Base-by-base conservation (phyloP, 805 yeast species). In the Brettanomyces custersianus region DNA sequence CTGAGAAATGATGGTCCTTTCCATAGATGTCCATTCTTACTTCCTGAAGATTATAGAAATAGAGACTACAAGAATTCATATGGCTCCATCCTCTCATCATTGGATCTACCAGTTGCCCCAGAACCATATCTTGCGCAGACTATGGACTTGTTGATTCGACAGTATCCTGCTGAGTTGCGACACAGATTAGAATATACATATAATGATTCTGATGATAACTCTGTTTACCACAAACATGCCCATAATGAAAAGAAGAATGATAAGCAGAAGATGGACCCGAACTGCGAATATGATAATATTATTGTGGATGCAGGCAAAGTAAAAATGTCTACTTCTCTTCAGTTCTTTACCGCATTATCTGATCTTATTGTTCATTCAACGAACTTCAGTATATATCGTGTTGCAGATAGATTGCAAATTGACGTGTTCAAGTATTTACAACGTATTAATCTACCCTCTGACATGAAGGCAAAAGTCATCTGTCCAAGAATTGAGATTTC, bases 1-100 rank as follows among this genome's bases (percentile, higher is more conserved):
- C 59, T 72, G 15, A 44, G 62, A 5, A 82, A 85, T 47, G 98
- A 92, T 63, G 81, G 83, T 0, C 86, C 95, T 0, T 86, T 75
- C 42, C 92, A 85, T 45, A 60, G 98, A 37, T 63, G 77, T 16
- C 79, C 92, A 0, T 88, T 86, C 52, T 55, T 90, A 20, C 53
- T 90, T 7, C 68, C 71, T 3, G 67, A 65, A 5, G 65, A 66
- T 11, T 58, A 60, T 11, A 69, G 78, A 28, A 70, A 68, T 33
- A 54, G 59, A 0, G 46, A 46, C 1, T 83, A 78, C 44, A 56
- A 63, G n/a, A 62, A 63, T 4, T 62, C 66, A 1, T 67, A 57
- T 41, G 77, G 79, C 0, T 59, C 72, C 5, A 69, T 81, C 7
- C 54, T 64, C 16, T 77, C 87, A 0, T 71, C 85, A 0, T 59